These are phyloP conservation scores for Forsythia suspensa DNA, from an alignment of 257 asterid species.

Conservation along the genomic window DNA sequence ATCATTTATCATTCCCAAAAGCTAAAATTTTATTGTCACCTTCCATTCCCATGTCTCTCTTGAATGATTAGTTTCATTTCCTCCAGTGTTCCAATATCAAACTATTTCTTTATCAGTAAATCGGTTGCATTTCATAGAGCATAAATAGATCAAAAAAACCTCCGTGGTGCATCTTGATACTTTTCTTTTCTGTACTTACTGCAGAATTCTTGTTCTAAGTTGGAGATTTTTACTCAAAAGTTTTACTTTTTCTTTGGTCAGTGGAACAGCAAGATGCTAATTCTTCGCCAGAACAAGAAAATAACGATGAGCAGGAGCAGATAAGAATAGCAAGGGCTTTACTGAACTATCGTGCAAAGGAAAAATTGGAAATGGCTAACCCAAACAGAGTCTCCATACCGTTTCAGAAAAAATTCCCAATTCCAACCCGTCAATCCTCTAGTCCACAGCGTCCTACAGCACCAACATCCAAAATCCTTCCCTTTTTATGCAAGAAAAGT, in stretches of 20 bases:
- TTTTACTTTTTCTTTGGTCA: constrained; percentile 25
- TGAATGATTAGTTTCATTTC: neutral
- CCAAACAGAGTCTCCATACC: constrained; percentile 31
- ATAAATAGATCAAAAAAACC: neutral
- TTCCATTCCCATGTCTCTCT: neutral
- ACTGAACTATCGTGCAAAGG: constrained; percentile 54
- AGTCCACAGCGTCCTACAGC: constrained; percentile 55
- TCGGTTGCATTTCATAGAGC: neutral
- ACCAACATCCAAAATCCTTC: constrained; percentile 72
- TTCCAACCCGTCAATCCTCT: constrained; percentile 53
- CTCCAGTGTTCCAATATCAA: too few species aligned
- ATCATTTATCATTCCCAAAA: neutral
- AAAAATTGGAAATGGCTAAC: constrained; percentile 28
- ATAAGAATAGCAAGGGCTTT: constrained; percentile 71
- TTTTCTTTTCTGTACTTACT: neutral
- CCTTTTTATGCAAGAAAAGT: constrained; percentile 46
- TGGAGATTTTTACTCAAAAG: neutral
- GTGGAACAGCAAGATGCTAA: constrained; percentile 68
- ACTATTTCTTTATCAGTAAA: too few species aligned
- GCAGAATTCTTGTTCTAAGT: neutral
- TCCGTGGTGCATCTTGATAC: neutral
- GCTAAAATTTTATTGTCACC: neutral
- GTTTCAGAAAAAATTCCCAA: constrained; percentile 40
- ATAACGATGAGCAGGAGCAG: constrained; percentile 76
- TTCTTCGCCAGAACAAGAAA: constrained; percentile 52